Evolutionary conservation across 2,329 filamentous ascomycete genomes (phyloP), one percentile per base, ranked within the genome.

Genomic region (Fusarium protoensiforme): DNA sequence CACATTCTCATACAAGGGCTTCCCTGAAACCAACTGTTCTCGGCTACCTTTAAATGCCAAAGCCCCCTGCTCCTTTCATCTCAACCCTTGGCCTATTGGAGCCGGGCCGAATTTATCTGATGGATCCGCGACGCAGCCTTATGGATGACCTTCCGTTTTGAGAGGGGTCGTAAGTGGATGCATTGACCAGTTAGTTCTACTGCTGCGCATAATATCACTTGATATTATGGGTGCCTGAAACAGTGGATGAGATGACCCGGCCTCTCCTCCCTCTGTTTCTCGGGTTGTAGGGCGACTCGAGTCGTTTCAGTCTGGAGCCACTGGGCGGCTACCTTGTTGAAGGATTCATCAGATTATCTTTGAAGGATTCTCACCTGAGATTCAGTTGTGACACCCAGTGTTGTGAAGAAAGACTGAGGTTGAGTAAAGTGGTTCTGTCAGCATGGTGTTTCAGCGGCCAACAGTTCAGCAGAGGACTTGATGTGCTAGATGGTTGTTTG

Each of bases 61-160:
- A 58, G 64, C 46, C 70, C 43, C 24, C 65, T 73, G 70, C 70
- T 73, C 70, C 69, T 72, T 72, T 72, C 70, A 72, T 72, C 70
- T 73, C 54, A 9, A 61, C 27, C 41, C 43, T 24, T 29, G 22
- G 38, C 65, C 65, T 67, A 58, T 70, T 38, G 18, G 27, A 73
- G 65, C 54, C 62, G 66, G 41, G 54, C 61, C 70, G 70, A 70
- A 51, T 70, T 39, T n/a, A 33, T 18, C 43, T 35, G 29, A 29
- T 38, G 31, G 29, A 51, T 29, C 27, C 27, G 24, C 46, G 18
- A 63, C 59, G 16, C 43, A 54, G 13, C 18, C 31, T 56, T 56
- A 18, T 13, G 35, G 10, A 27, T 51, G 43, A 10, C 41, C 59
- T 53, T 61, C 43, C 43, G 7, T 6, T 61, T 51, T 38, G 11